These are phyloP conservation scores for Colletotrichum gloeosporioides DNA, from an alignment of 2,329 filamentous ascomycete genomes.

Conservation along the genomic window DNA sequence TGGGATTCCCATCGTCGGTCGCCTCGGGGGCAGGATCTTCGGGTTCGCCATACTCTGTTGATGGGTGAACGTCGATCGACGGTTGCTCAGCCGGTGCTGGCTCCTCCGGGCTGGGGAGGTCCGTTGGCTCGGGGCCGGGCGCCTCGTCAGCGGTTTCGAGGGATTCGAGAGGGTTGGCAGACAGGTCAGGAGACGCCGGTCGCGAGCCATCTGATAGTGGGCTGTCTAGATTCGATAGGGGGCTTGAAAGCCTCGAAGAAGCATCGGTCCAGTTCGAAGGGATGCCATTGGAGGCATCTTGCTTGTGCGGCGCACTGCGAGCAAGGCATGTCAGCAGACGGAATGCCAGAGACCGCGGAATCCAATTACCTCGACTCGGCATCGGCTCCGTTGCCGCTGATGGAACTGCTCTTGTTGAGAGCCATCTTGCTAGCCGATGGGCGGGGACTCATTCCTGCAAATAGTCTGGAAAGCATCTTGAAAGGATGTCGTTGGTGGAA, in stretches of 20 bases:
- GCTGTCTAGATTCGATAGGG: not conserved
- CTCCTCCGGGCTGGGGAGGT: not conserved
- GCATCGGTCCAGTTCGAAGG: not conserved
- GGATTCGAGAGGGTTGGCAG: not conserved
- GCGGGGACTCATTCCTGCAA: not conserved
- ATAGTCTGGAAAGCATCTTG: not conserved
- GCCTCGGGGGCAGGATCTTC: not conserved
- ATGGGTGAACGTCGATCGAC: not conserved
- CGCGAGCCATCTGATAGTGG: not conserved
- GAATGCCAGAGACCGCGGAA: not conserved
- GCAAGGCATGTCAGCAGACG: not conserved
- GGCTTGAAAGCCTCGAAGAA: not conserved
- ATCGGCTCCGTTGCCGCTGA: not conserved
- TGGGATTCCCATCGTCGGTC: not conserved
- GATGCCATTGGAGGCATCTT: not conserved
- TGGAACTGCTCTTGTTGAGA: not conserved
- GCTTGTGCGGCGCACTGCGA: not conserved
- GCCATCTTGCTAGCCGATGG: not conserved
- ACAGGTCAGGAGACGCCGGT: not conserved
- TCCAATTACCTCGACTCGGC: not conserved
- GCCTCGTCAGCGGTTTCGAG: not conserved
- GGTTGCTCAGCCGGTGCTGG: not conserved
- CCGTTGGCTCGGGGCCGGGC: not conserved
- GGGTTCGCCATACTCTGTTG: not conserved
- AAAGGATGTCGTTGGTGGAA: not conserved